These are phyloP conservation scores for Xylaria palmicola DNA, from an alignment of 495 filamentous ascomycete genomes.

Conservation along the genomic window DNA sequence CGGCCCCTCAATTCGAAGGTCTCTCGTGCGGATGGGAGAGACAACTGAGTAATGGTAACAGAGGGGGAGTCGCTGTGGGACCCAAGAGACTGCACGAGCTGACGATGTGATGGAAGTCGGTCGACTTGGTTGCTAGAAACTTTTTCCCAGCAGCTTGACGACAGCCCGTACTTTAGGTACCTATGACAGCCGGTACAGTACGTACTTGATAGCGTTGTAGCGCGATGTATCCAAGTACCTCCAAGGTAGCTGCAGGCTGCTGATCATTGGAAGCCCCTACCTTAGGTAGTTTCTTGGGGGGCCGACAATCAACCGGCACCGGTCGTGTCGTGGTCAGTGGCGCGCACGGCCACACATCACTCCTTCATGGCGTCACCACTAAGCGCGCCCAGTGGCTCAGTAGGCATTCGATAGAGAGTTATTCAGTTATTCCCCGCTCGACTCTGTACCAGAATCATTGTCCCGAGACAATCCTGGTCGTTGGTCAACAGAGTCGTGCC, in stretches of 20 bases:
- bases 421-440: neutral
- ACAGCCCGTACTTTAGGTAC: too few species aligned
- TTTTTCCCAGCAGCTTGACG: slow-evolving; percentile 12
- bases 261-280: too few species aligned
- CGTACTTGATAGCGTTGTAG: too few species aligned
- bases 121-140: slow-evolving; percentile 16
- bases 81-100: slow-evolving; percentile 11
- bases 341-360: too few species aligned
- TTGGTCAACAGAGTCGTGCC: neutral
- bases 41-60: neutral
- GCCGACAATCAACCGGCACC: too few species aligned
- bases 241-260: too few species aligned
- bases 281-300: too few species aligned
- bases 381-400: neutral
- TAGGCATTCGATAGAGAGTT: too few species aligned
- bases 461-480: neutral
- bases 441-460: neutral
- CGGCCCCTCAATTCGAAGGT: neutral
- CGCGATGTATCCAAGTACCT: too few species aligned
- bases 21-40: neutral
- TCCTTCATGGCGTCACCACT: neutral
- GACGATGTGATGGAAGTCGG: slow-evolving; percentile 3
- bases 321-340: too few species aligned
- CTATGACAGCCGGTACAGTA: too few species aligned
- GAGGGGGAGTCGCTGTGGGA: neutral